These are phyloP conservation scores for Coemansia sp. DNA, from an alignment of 192 early-diverging fungal genomes.

Conservation along the genomic window DNA sequence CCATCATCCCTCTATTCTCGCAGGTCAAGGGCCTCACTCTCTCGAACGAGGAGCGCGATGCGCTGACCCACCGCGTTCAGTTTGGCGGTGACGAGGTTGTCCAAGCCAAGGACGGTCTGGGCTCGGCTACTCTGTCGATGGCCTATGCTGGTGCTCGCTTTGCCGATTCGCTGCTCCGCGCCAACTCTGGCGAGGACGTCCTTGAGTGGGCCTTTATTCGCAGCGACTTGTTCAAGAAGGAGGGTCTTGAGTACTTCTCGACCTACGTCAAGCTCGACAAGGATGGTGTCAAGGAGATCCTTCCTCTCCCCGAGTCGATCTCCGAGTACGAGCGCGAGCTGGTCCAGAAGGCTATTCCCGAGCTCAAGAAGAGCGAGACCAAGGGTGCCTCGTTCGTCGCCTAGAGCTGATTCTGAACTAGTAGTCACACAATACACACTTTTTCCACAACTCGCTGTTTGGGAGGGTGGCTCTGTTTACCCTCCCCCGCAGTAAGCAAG, in stretches of 20 bases:
- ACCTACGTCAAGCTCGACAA: slow-evolving; percentile 76
- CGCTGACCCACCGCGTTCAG: slow-evolving; percentile 95
- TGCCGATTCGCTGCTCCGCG: slow-evolving; percentile 84
- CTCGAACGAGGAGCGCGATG: slow-evolving; percentile 83
- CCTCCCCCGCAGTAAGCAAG: not conserved
- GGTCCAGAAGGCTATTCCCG: slow-evolving; percentile 77
- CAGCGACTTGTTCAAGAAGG: slow-evolving; percentile 62
- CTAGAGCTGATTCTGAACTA: not conserved
- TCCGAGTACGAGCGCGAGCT: slow-evolving; percentile 87
- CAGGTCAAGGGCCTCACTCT: slow-evolving; percentile 69
- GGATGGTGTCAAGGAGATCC: slow-evolving; percentile 87
- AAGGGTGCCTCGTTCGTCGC: slow-evolving; percentile 72
- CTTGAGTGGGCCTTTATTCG: slow-evolving; percentile 90
- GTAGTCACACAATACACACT: not conserved
- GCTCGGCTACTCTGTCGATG: slow-evolving; percentile 90
- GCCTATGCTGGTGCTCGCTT: slow-evolving; percentile 89
- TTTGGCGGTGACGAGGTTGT: slow-evolving; percentile 99
- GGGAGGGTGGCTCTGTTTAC: not conserved
- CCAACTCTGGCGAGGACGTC: slow-evolving; percentile 73
- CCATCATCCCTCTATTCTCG: slow-evolving; percentile 95
- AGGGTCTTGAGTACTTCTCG: slow-evolving; percentile 75
- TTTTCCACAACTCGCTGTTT: not conserved
- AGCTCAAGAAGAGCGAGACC: slow-evolving; percentile 90
- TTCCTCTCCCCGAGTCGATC: slow-evolving; percentile 70
- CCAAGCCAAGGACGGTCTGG: slow-evolving; percentile 97